These are phyloP conservation scores for Cyclotella cryptica DNA, from an alignment of 108 stramenopile genomes.

Conservation along the genomic window DNA sequence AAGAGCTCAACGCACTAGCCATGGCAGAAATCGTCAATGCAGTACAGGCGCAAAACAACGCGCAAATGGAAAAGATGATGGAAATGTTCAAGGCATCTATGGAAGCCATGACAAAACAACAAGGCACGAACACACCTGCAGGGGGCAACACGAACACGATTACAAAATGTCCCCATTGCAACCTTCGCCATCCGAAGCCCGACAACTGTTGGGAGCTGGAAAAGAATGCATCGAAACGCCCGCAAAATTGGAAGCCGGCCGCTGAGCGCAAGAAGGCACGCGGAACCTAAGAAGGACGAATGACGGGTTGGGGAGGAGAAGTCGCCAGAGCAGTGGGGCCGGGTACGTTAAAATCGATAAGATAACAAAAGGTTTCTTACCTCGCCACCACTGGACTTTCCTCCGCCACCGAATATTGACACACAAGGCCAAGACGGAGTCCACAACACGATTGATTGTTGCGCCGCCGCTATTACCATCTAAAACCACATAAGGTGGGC, in stretches of 20 bases:
- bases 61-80: too few species aligned
- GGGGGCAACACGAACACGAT: background rate
- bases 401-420: slow-evolving; percentile 3
- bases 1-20: background rate
- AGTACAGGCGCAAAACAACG: too few species aligned
- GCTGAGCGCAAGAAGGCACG: slow-evolving; percentile 3
- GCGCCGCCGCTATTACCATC: background rate
- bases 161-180: slow-evolving; percentile 4
- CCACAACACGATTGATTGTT: background rate
- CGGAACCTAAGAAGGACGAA: background rate
- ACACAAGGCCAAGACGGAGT: background rate
- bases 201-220: slow-evolving; percentile 10
- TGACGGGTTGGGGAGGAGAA: background rate
- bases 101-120: background rate
- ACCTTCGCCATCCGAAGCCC: slow-evolving; percentile 3
- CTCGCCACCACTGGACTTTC: slow-evolving; percentile 2
- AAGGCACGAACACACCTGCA: background rate
- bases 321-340: slow-evolving; percentile 1
- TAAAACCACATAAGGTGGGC: background rate
- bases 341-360: background rate
- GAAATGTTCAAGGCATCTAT: too few species aligned
- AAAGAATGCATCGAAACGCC: background rate
- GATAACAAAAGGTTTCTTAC: slow-evolving; percentile 11
- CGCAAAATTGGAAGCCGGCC: background rate
- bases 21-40: slow-evolving; percentile 1